Evolutionary conservation across 2,329 filamentous ascomycete species (phyloP).

Genomic region (Diatrype stigma): DNA sequence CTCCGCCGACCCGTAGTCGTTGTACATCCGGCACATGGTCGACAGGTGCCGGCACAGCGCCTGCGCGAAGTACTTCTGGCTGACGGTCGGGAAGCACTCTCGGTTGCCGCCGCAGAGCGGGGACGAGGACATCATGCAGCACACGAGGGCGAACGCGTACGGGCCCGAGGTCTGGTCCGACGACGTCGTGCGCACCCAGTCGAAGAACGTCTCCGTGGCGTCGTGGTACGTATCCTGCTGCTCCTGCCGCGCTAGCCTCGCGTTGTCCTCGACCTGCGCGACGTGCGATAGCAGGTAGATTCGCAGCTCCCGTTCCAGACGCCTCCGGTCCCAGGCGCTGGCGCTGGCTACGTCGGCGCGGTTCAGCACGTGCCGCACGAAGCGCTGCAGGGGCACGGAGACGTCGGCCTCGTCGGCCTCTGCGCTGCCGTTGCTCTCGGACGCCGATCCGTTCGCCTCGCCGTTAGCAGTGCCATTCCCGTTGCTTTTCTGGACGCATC

Average conservation of each 20-base stretch:
- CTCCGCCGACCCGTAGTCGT: slow-evolving; percentile 28
- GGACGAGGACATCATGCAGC: slow-evolving; percentile 1
- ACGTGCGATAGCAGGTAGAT: slow-evolving; percentile 13
- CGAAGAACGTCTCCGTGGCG: slow-evolving; percentile 4
- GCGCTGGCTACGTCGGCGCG: slow-evolving; percentile 9
- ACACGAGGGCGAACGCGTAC: slow-evolving; percentile 8
- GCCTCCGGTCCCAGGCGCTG: slow-evolving; percentile 8
- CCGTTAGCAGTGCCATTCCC: too few relatives aligned
- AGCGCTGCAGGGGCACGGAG: slow-evolving; percentile 8
- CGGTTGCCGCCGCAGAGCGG: not conserved
- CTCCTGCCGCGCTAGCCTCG: slow-evolving; percentile 13
- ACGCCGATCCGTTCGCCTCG: too few relatives aligned
- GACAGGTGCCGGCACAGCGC: slow-evolving; percentile 16
- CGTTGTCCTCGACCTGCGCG: slow-evolving; percentile 13
- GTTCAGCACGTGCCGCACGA: slow-evolving; percentile 12
- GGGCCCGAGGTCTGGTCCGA: slow-evolving; percentile 11
- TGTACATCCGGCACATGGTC: slow-evolving; percentile 28
- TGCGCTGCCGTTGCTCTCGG: not conserved
- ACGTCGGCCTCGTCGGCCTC: slow-evolving; percentile 1
- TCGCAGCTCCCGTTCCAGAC: slow-evolving; percentile 10
- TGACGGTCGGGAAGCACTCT: not conserved
- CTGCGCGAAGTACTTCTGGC: not conserved
- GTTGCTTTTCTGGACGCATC: too few relatives aligned
- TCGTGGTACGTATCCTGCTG: slow-evolving; percentile 1
- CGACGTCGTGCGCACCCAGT: slow-evolving; percentile 11